Base-by-base conservation (phyloP, 2,329 filamentous ascomycete species). In the Fusarium caatingaense region DNA sequence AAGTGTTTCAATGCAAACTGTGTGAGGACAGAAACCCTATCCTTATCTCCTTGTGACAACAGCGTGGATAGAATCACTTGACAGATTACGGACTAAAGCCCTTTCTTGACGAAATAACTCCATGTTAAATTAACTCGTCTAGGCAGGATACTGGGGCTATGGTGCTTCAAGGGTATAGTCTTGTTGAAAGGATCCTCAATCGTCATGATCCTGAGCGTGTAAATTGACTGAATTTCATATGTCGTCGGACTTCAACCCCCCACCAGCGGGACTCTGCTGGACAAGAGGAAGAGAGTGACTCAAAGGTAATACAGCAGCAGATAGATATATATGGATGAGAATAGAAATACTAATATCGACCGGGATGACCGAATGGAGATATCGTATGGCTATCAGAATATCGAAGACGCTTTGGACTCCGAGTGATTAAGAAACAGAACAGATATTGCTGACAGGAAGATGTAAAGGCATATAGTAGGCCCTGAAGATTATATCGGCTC, bases 91-190 rank as follows among this genome's bases (percentile, higher is more conserved):
- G 10, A 37, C 34, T 12, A 37, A 7, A 37, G 1, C 18, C 10
- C 18, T 37, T n/a, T 37, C 34, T n/a, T 37, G 34, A 37, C 18
- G 6, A 37, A 37, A 4, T 37, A n/a, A 2, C 34, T n/a, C 34
- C 34, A 37, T n/a, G 18, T 37, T 37, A n/a, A n/a, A n/a, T 6
- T 12, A 10, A 37, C 6, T 18, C 34, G 6, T 37, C 3, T 12
- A 37, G n/a, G 18, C 34, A n/a, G 10, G 4, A 0, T n/a, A 12
- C 2, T 11, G 3, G 34, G 6, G 10, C 6, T 6, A 37, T n/a
- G 10, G 18, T 37, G 10, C 10, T n/a, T 11, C 18, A 37, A 2
- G 11, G 18, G 10, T n/a, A 4, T 37, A 37, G 6, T 3, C 18
- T 37, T 37, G 10, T 12, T 37, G 9, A 11, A 3, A 5, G 18